Evolutionary conservation across 116 monocot genomes (phyloP), one percentile per base, ranked within the genome.

Genomic region (Phalaenopsis hybrid): DNA sequence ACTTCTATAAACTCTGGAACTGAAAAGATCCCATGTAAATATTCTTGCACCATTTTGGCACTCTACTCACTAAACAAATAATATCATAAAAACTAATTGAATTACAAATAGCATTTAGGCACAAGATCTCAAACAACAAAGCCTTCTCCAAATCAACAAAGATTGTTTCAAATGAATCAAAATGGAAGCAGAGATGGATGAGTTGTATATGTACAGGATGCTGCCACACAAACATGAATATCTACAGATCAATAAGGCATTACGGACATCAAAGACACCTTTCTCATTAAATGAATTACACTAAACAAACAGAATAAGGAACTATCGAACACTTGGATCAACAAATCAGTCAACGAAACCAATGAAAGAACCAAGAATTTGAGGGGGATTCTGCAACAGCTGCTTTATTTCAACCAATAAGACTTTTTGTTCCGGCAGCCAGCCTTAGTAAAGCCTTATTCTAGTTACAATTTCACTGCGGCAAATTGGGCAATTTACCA

Each of bases 401-500:
- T 20, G 44, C 70, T 31, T 21, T 0, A 12, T 63, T 51, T 51
- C 13, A 51, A 11, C 13, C 11, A 51, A 51, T 51, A 2, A 51
- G 9, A 51, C 51, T 51, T 49, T 51, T 13, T 63, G 21, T 63
- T 63, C 63, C 25, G 63, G n/a, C 75, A 31, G 31, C 31, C 31
- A 50, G 23, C 7, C 76, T 89, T 57, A 96, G 65, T 92, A 96
- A 8, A 96, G 91, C 85, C 86, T 96, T 85, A 96, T 91, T 83
- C 94, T 92, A 2, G 90, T 94, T 5, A 85, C 78, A 17, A 96
- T 96, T 59, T 80, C 81, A 31, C 85, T 85, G 9, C 96, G 94
- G 72, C 96, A 96, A 10, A 96, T 92, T 28, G 96, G 94, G 82
- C 96, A 96, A 2, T 44, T 74, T 48, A 83, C 21, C 70, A 96